Percentiles rank a stretch among this genome's conserved stretches.
These are phyloP conservation scores for Apiotrichum laibachii DNA, from an alignment of 1,284 basidiomycete species.

Conservation along the genomic window DNA sequence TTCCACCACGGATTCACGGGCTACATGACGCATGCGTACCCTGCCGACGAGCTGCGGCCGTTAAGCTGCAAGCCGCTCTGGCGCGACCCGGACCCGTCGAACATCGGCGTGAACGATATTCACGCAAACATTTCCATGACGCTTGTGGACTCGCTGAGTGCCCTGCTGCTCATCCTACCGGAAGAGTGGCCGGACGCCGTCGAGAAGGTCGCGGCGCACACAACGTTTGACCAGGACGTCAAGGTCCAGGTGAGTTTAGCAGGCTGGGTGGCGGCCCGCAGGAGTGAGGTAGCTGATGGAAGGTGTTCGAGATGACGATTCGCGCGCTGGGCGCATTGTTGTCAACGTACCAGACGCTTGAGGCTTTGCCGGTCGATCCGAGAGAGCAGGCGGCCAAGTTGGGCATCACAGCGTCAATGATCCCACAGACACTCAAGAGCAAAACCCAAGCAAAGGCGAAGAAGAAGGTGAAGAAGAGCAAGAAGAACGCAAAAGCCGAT, in stretches of 20 bases:
- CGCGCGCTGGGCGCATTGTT: slow-evolving; percentile 82
- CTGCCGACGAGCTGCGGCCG: slow-evolving; percentile 68
- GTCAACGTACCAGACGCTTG: slow-evolving; percentile 72
- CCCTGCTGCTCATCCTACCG: slow-evolving; percentile 42
- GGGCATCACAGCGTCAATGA: slow-evolving; percentile 14
- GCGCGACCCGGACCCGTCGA: slow-evolving; percentile 33
- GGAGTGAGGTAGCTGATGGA: background rate
- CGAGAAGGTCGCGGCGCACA: slow-evolving; percentile 28
- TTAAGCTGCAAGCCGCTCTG: slow-evolving; percentile 65
- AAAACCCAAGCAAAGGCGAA: too few species aligned
- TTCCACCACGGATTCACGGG: slow-evolving; percentile 48
- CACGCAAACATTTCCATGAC: slow-evolving; percentile 59
- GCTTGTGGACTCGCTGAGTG: slow-evolving; percentile 44
- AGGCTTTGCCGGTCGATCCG: slow-evolving; percentile 52
- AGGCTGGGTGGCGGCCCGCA: slow-evolving; percentile 62
- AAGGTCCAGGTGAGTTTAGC: slow-evolving; percentile 56
- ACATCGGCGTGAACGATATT: slow-evolving; percentile 63
- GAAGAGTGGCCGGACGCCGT: slow-evolving; percentile 38
- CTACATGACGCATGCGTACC: slow-evolving; percentile 50
- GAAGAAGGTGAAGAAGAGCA: too few species aligned
- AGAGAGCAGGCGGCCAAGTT: slow-evolving; percentile 22
- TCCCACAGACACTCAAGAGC: too few species aligned
- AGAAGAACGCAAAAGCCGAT: too few species aligned
- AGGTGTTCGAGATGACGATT: slow-evolving; percentile 65
- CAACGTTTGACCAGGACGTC: slow-evolving; percentile 50